Base-by-base conservation (phyloP, 202 grass and related monocot species). In the Musa balbisiana region DNA sequence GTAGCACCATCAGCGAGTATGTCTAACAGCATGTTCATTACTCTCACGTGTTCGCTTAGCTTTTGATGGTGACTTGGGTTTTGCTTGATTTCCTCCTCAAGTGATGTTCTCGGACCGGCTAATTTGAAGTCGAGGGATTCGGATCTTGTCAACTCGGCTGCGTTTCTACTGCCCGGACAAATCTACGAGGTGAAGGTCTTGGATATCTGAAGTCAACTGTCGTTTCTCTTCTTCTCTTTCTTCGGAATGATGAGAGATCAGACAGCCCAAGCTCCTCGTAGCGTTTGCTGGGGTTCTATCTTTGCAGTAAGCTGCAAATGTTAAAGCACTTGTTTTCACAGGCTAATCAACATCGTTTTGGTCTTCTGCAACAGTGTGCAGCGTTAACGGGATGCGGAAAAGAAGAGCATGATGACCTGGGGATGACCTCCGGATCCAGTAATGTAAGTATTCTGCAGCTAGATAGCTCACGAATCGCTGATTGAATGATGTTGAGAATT, bases 1-100 rank as follows among this genome's bases (percentile, higher is more conserved):
- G 49, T 49, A 76, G 64, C 73, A 76, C 80, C 52, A 58, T 82
- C 27, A 75, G 62, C 14, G 77, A 89, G 80, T 85, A 84, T 23
- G 81, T 69, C 2, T 1, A 4, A 26, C 43, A 0, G 33, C 53
- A 2, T 0, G 20, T 25, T 23, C 64, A 21, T 0, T 62, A 54
- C 26, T n/a, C 73, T 83, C 22, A 2, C 74, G 17, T 73, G n/a
- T 19, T 53, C 53, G 23, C 21, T 43, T 6, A 43, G 33, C 33
- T 43, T 43, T 6, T 43, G 33, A 43, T 43, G 5, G 33, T 43
- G 19, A 59, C 43, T 62, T 58, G 14, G 3, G 3, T 14, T 26
- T 73, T 54, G 4, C 33, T 6, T 55, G 19, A 13, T 27, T n/a
- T 26, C 33, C 33, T 68, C 21, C 81, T 86, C 74, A 51, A 78